These are phyloP conservation scores for Mrakiaceae sp. DNA, from an alignment of 1,284 basidiomycete species.

Conservation along the genomic window DNA sequence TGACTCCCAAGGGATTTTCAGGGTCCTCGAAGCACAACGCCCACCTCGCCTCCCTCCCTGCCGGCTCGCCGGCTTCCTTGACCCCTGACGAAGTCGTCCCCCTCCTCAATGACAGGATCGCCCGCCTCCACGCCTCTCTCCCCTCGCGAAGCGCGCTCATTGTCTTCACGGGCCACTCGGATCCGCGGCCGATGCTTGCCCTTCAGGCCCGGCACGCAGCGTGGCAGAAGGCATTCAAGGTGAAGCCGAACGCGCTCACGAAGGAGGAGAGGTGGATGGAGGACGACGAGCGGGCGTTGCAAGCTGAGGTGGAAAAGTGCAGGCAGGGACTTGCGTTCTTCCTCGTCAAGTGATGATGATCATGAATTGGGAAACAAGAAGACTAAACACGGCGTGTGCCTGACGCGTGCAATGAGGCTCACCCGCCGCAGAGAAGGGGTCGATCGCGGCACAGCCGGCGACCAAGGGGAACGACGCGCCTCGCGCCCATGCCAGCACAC, in stretches of 20 bases:
- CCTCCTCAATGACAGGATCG: slow-evolving; percentile 52
- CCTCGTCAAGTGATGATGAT: slow-evolving; percentile 46
- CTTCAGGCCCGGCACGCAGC: slow-evolving; percentile 54
- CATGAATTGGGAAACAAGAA: too few species aligned
- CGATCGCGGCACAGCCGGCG: too few species aligned
- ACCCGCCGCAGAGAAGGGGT: too few species aligned
- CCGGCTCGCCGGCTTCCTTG: not conserved
- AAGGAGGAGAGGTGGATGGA: slow-evolving; percentile 54
- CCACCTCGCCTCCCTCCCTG: not conserved
- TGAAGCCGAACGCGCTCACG: slow-evolving; percentile 30
- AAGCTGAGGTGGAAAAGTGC: slow-evolving; percentile 63
- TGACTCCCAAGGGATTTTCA: too few species aligned
- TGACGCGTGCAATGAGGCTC: too few species aligned
- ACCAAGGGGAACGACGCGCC: too few species aligned
- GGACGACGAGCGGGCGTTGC: slow-evolving; percentile 61
- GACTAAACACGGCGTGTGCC: too few species aligned
- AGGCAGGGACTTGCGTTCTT: slow-evolving; percentile 72
- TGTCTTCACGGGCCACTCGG: slow-evolving; percentile 73
- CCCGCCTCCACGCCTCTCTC: slow-evolving; percentile 51
- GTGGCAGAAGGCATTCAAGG: slow-evolving; percentile 59
- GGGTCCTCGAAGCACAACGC: not conserved
- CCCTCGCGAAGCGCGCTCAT: slow-evolving; percentile 68
- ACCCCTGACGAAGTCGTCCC: slow-evolving; percentile 23
- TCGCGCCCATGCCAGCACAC: too few species aligned
- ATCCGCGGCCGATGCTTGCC: slow-evolving; percentile 63